These are phyloP conservation scores for Atkinsonella hypoxylon DNA, from an alignment of 2,329 filamentous ascomycete species.

Conservation along the genomic window DNA sequence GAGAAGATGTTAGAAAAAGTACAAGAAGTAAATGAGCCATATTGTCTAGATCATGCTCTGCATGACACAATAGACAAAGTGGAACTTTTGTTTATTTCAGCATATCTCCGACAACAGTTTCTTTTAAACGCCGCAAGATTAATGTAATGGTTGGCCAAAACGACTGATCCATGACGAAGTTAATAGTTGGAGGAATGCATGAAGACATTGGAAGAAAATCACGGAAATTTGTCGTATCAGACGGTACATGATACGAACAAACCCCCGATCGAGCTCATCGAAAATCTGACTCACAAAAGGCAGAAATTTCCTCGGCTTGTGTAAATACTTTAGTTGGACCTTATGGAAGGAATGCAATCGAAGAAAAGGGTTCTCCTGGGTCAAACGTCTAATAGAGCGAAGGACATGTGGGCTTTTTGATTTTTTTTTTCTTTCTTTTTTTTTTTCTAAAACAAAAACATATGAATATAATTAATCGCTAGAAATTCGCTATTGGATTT, in stretches of 20 bases:
- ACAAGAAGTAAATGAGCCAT: constrained; percentile 1
- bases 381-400: constrained; percentile 4
- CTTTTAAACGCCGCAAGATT: neutral
- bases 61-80: neutral
- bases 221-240: constrained; percentile 6
- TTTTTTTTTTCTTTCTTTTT: neutral
- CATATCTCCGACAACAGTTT: constrained; percentile 2
- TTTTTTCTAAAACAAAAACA: neutral
- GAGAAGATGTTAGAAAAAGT: neutral
- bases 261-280: constrained; percentile 7
- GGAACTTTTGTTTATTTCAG: constrained; percentile 3
- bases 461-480: neutral
- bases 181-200: constrained; percentile 6
- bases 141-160: neutral
- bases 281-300: neutral
- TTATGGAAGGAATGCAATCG: neutral
- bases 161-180: constrained; percentile 5
- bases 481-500: neutral
- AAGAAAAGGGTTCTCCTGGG: neutral
- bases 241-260: neutral
- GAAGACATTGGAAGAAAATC: constrained; percentile 5
- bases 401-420: neutral
- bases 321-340: constrained; percentile 5
- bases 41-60: constrained; percentile 3
- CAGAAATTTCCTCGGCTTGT: constrained; percentile 4